phyloP scores from a whole-genome alignment of 345 rosid species.

The Brassica nigra region DNA sequence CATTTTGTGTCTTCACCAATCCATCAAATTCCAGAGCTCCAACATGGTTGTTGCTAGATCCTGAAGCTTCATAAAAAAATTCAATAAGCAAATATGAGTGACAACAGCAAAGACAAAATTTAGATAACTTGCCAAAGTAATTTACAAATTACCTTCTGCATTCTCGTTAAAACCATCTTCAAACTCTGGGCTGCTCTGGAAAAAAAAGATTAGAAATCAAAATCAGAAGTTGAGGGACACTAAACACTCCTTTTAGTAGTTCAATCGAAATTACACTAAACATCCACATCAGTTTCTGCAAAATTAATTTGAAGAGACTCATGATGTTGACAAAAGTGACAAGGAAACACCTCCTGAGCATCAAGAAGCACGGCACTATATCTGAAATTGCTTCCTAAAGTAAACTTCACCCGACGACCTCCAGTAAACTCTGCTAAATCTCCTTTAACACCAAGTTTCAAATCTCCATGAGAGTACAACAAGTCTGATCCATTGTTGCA shows the following conservation, averaged over 20 bases:
- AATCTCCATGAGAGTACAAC: slow-evolving; percentile 74
- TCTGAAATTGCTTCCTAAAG: slow-evolving; percentile 59
- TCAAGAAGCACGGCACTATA: slow-evolving; percentile 82
- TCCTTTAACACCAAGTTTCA: slow-evolving; percentile 71
- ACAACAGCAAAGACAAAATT: neutral
- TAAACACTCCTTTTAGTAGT: slow-evolving; percentile 39
- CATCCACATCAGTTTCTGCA: neutral
- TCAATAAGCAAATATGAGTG: neutral
- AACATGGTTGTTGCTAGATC: slow-evolving; percentile 90
- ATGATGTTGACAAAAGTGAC: slow-evolving; percentile 39
- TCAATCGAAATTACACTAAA: neutral
- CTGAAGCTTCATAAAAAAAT: slow-evolving; percentile 61
- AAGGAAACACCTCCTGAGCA: slow-evolving; percentile 69
- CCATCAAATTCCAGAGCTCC: slow-evolving; percentile 94
- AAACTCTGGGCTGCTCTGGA: neutral
- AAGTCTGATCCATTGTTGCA: slow-evolving; percentile 64
- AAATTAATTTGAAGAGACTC: neutral
- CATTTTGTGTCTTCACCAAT: slow-evolving; percentile 47
- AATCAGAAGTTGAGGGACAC: neutral
- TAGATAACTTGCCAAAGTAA: neutral
- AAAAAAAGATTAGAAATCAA: neutral
- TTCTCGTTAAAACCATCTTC: slow-evolving; percentile 44
- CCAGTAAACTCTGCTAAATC: slow-evolving; percentile 51
- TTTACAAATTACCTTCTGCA: slow-evolving; percentile 64
- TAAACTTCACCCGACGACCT: slow-evolving; percentile 65